These are phyloP conservation scores for Glycyrrhiza uralensis DNA, from an alignment of 306 rosid genomes.

Conservation along the genomic window DNA sequence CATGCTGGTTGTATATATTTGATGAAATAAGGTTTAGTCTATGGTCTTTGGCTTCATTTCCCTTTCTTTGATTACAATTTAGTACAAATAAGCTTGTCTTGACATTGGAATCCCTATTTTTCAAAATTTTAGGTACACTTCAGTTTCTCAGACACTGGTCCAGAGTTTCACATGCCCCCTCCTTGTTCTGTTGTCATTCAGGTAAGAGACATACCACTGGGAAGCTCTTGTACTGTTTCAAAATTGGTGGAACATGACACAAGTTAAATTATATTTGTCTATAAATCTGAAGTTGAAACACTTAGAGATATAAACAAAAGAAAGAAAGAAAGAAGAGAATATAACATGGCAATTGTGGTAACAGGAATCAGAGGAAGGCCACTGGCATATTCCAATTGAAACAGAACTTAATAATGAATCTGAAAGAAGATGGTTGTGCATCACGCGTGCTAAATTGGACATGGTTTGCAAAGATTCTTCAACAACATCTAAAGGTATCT, in stretches of 20 bases:
- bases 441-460: conserved; percentile 50
- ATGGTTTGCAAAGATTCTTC: conserved; percentile 33
- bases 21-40: neutral
- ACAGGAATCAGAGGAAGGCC: conserved; percentile 90
- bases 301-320: neutral
- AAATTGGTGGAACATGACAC: neutral
- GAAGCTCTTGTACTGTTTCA: neutral
- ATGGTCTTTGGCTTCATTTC: neutral
- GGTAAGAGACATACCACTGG: conserved; percentile 42
- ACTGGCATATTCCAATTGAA: conserved; percentile 87
- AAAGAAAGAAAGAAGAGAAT: neutral
- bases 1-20: conserved; percentile 9
- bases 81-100: conserved; percentile 5
- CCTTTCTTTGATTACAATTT: conserved; percentile 1
- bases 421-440: conserved; percentile 79
- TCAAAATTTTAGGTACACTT: conserved; percentile 65
- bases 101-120: conserved; percentile 13
- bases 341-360: conserved; percentile 32
- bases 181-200: conserved; percentile 89
- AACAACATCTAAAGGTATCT: conserved; percentile 46
- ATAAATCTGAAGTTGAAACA: conserved; percentile 14
- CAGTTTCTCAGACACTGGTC: conserved; percentile 74
- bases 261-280: neutral
- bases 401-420: conserved; percentile 55
- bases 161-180: conserved; percentile 90